Conservation (phyloP, 768 basidiomycete genomes). For the Leucocoprinus birnbaumii region DNA sequence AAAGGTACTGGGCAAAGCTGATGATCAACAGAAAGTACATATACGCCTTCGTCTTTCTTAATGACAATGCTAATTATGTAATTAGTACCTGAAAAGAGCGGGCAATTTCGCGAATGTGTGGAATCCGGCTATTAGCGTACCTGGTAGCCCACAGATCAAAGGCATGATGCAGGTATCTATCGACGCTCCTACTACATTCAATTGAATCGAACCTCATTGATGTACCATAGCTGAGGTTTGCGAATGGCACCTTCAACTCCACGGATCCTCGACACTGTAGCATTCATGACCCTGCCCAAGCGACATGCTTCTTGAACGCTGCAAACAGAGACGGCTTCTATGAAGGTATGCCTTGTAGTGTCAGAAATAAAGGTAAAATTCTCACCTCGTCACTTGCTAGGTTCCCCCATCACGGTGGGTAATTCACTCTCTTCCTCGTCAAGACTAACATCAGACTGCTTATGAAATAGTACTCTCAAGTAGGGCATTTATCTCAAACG, state of each 20-base stretch:
- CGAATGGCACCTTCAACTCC: slow-evolving; percentile 56
- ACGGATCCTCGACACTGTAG: slow-evolving; percentile 70
- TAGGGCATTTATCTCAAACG: slow-evolving; percentile 17
- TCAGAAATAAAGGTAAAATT: too few relatives aligned
- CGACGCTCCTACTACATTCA: too few relatives aligned
- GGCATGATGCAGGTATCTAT: slow-evolving; percentile 59
- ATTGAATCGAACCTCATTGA: too few relatives aligned
- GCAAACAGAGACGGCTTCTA: slow-evolving; percentile 61
- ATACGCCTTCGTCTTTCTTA: not conserved
- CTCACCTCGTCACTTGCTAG: slow-evolving; percentile 14
- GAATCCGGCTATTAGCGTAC: slow-evolving; percentile 54
- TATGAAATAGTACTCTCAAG: slow-evolving; percentile 50
- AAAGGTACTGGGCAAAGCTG: slow-evolving; percentile 44
- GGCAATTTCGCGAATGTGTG: slow-evolving; percentile 58
- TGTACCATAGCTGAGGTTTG: slow-evolving; percentile 44
- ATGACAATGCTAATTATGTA: not conserved
- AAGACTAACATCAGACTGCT: not conserved
- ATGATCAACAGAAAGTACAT: slow-evolving; percentile 50
- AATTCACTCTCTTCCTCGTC: not conserved
- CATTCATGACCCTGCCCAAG: slow-evolving; percentile 51
- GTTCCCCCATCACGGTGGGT: slow-evolving; percentile 57
- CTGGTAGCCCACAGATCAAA: slow-evolving; percentile 39
- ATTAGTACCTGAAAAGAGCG: slow-evolving; percentile 50
- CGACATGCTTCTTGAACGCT: slow-evolving; percentile 60
- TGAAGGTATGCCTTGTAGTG: too few relatives aligned